Conservation (phyloP, 2,329 filamentous ascomycete species). For the Graphilbum sp. region DNA sequence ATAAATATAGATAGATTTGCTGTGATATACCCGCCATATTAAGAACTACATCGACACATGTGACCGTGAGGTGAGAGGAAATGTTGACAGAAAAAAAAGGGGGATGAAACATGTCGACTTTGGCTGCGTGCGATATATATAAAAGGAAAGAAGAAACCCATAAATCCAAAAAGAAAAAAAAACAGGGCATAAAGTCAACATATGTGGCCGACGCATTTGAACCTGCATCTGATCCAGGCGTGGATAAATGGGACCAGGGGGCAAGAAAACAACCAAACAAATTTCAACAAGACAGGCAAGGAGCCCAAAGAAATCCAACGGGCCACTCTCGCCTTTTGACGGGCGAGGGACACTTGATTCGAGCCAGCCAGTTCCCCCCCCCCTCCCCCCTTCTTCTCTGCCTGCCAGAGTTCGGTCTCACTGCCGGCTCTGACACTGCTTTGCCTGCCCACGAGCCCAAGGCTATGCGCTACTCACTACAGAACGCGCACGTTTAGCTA, state of each 20-base stretch:
- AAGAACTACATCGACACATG: too few species aligned
- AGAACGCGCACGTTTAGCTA: conserved; percentile 1
- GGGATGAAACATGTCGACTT: not conserved
- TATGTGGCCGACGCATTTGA: conserved; percentile 8
- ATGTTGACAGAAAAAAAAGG: too few species aligned
- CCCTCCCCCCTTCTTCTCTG: too few species aligned
- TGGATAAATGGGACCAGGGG: conserved; percentile 1
- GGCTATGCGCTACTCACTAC: conserved; percentile 2
- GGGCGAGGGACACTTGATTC: too few species aligned
- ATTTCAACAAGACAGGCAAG: conserved; percentile 1
- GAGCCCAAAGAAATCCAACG: too few species aligned
- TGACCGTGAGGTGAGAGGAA: too few species aligned
- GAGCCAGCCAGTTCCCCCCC: too few species aligned
- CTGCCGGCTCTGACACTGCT: too few species aligned
- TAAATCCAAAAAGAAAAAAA: conserved; percentile 8
- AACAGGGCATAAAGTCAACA: conserved; percentile 9
- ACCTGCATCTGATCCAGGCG: conserved; percentile 7
- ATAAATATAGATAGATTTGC: not conserved
- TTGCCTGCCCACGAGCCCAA: not conserved
- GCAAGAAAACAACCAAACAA: not conserved
- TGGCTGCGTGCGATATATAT: not conserved
- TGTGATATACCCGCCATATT: too few species aligned
- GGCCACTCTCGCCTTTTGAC: too few species aligned
- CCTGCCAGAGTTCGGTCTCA: too few species aligned
- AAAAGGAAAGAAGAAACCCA: conserved; percentile 1